Base-by-base conservation (phyloP, 495 filamentous ascomycete species). In the Podospora sp. region DNA sequence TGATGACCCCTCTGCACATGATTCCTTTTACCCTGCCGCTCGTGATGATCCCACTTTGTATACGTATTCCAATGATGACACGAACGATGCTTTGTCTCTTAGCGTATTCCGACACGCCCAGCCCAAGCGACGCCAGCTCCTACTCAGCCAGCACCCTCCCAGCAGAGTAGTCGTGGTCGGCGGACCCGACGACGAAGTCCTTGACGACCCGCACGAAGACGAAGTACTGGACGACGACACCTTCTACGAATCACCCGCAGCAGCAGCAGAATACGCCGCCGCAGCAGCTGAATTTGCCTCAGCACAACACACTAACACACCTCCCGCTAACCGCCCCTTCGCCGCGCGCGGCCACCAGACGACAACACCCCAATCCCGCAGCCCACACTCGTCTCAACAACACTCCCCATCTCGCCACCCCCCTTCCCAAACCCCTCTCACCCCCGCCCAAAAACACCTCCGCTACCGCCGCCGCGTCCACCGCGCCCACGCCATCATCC, bases 61-160 rank as follows among this genome's bases (percentile, higher is more conserved):
- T 33, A 33, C 29, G 29, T 46, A 25, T 62, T 33, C 20, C 36
- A 20, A 62, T 50, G 36, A 62, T 49, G 59, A 62, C 20, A 21
- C 59, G 20, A 18, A 63, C 21, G 49, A 40, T 53, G 46, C 21
- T 18, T 29, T 27, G 1, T 29, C 25, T 33, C 16, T 59, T 59
- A 33, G 56, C 24, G 56, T 27, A 27, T 59, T 61, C 59, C n/a
- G 59, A 22, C 59, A 61, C 59, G 51, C 51, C 51, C 51, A 55
- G 7, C 51, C 51, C 20, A 55, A 55, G 51, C 51, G 51, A 21
- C 51, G 51, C 51, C 51, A 55, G 51, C 51, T 14, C 51, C 24
- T 55, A 55, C 24, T 18, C 51, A 24, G 22, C 51, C 20, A 25
- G 16, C 49, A 51, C 49, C 20, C 49, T 21, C 49, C 49, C 20